phyloP scores from a whole-genome alignment of 2,329 filamentous ascomycete species.

The Drechslera avenae region DNA sequence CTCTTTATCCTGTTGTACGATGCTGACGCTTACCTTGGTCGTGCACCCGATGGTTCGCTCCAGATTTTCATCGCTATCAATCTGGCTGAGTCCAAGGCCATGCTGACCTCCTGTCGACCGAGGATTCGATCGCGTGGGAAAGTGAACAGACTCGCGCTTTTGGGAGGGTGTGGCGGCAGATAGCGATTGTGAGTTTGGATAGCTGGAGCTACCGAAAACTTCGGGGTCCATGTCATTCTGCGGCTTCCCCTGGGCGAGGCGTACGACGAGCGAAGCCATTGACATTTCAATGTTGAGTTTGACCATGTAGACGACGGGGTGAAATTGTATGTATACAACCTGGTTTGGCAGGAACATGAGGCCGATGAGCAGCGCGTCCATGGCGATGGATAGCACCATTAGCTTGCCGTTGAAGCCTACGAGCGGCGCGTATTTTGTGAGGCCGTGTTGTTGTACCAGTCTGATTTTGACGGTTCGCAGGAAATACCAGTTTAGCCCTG shows the following conservation, averaged over 20 bases:
- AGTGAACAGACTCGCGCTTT: slow-evolving; percentile 22
- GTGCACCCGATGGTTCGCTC: slow-evolving; percentile 32
- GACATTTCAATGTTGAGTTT: slow-evolving; percentile 54
- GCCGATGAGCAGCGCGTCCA: slow-evolving; percentile 50
- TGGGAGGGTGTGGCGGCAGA: slow-evolving; percentile 14
- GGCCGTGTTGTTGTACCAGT: slow-evolving; percentile 47
- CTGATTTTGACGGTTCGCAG: slow-evolving; percentile 49
- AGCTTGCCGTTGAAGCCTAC: slow-evolving; percentile 51
- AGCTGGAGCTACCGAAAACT: slow-evolving; percentile 23
- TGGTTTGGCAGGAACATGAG: slow-evolving; percentile 48
- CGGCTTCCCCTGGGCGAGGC: slow-evolving; percentile 38
- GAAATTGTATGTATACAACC: slow-evolving; percentile 50
- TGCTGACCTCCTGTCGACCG: neutral
- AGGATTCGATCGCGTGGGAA: slow-evolving; percentile 16
- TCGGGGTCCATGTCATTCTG: slow-evolving; percentile 36
- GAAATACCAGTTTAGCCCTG: slow-evolving; percentile 60
- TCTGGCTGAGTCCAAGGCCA: slow-evolving; percentile 21
- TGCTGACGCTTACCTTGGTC: slow-evolving; percentile 19
- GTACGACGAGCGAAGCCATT: slow-evolving; percentile 51
- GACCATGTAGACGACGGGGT: slow-evolving; percentile 51
- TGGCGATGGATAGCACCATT: slow-evolving; percentile 48
- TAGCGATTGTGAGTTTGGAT: slow-evolving; percentile 21
- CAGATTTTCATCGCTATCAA: slow-evolving; percentile 30
- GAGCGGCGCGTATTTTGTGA: slow-evolving; percentile 50
- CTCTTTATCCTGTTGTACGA: slow-evolving; percentile 8